Evolutionary conservation across 257 asterid genomes (phyloP).

Genomic region (Solanum piurae): DNA sequence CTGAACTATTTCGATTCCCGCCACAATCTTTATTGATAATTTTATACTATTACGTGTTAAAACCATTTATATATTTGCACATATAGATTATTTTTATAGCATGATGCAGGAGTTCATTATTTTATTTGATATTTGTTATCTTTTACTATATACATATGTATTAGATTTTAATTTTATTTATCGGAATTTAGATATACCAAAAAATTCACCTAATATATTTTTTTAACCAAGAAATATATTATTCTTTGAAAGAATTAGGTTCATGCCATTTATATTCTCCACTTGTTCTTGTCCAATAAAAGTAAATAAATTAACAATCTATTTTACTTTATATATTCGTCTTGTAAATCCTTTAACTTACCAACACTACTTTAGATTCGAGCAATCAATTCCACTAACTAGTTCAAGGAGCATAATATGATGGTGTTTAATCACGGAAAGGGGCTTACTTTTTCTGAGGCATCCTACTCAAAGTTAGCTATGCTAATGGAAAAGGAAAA

Average conservation of each 20-base stretch:
- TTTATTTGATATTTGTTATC: too few species aligned
- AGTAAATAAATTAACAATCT: not conserved
- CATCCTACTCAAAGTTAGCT: too few species aligned
- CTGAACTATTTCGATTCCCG: rapidly evolving
- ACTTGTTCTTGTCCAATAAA: not conserved
- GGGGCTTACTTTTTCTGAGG: too few species aligned
- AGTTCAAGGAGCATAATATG: too few species aligned
- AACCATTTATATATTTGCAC: not conserved
- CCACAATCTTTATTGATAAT: too few species aligned
- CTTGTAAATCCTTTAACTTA: not conserved
- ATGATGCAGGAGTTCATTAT: not conserved
- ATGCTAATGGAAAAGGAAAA: too few species aligned
- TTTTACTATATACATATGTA: too few species aligned
- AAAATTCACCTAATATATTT: not conserved
- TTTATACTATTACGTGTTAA: not conserved
- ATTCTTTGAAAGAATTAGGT: not conserved
- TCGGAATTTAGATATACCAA: too few species aligned
- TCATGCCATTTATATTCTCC: not conserved
- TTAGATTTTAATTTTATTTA: too few species aligned
- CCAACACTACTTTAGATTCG: too few species aligned
- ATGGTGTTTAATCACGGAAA: too few species aligned
- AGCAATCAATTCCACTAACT: too few species aligned
- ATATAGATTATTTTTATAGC: not conserved
- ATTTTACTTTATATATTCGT: not conserved
- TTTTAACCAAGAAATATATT: not conserved